Percentiles rank a stretch among this genome's conserved stretches.
Conservation (phyloP, 768 basidiomycete genomes). For the Trametes gibbosa region DNA sequence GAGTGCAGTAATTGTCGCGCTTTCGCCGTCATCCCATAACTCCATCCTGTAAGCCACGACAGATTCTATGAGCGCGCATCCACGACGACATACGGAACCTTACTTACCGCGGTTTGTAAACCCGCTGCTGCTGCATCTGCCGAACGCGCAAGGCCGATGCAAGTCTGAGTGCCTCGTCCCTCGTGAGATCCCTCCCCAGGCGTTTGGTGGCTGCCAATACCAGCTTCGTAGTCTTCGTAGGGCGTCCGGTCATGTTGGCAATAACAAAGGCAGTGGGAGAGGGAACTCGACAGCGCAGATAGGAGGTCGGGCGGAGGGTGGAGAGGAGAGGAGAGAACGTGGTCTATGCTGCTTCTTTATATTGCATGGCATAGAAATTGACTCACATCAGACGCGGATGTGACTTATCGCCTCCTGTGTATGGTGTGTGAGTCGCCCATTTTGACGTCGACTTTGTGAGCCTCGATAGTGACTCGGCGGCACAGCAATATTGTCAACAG, state of each 20-base stretch:
- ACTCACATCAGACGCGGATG: not conserved
- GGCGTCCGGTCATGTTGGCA: conserved; percentile 1
- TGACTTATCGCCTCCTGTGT: conserved; percentile 13
- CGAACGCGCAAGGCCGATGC: conserved; percentile 3
- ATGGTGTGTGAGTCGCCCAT: not conserved
- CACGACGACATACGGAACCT: not conserved
- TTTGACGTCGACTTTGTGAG: no score
- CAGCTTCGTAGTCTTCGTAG: not conserved
- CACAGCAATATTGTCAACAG: no score
- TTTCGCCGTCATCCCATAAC: conserved; percentile 37
- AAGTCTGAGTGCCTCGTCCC: conserved; percentile 2
- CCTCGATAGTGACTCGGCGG: conserved; percentile 4
- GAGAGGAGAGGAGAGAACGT: not conserved
- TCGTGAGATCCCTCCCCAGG: conserved; percentile 8
- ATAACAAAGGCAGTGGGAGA: not conserved
- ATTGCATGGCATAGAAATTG: not conserved
- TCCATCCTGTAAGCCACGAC: conserved; percentile 33
- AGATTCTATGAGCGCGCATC: no score
- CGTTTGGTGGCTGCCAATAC: conserved; percentile 7
- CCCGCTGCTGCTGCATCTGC: conserved; percentile 8
- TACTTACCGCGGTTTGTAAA: conserved; percentile 17
- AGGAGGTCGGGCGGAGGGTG: not conserved
- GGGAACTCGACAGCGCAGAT: not conserved
- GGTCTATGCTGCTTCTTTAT: not conserved
- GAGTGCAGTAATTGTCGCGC: conserved; percentile 25